Percentiles rank a stretch among this genome's conserved stretches.
phyloP scores from a whole-genome alignment of 257 asterid species.

The Cordia subcordata region DNA sequence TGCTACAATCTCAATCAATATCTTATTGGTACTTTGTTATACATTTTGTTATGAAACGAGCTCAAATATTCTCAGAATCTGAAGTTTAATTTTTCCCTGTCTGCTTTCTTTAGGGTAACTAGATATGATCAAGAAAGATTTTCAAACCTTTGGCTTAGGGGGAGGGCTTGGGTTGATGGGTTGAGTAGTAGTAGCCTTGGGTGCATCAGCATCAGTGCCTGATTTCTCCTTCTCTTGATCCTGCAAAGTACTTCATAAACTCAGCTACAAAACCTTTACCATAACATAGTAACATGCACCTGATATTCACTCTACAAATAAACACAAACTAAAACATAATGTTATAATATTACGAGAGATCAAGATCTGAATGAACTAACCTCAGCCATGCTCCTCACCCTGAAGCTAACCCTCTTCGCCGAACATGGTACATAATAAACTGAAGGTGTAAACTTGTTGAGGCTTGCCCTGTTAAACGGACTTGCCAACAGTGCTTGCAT shows the following conservation, averaged over 20 bases:
- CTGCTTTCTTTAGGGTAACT: no score
- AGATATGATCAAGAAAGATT: background rate
- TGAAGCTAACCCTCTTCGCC: conserved; percentile 26
- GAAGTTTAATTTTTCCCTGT: no score
- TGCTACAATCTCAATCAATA: no score
- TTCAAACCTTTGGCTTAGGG: conserved; percentile 30
- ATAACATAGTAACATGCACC: background rate
- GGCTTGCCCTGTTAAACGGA: conserved; percentile 9
- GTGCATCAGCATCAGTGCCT: background rate
- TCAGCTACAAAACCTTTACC: no score
- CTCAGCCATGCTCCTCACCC: conserved; percentile 46
- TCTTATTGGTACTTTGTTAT: no score
- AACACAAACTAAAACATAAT: no score
- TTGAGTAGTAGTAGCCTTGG: background rate
- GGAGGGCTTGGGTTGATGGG: conserved; percentile 15
- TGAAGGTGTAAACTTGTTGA: conserved; percentile 11
- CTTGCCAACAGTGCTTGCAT: conserved; percentile 28
- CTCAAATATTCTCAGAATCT: no score
- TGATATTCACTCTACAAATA: background rate
- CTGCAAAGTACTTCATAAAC: conserved; percentile 13
- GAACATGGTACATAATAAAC: conserved; percentile 10
- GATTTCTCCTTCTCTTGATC: conserved; percentile 14
- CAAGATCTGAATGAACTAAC: no score
- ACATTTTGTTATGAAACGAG: no score
- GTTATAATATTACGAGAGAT: no score